These are phyloP conservation scores for Phylloporus scabripes DNA, from an alignment of 768 basidiomycete species.

Conservation along the genomic window DNA sequence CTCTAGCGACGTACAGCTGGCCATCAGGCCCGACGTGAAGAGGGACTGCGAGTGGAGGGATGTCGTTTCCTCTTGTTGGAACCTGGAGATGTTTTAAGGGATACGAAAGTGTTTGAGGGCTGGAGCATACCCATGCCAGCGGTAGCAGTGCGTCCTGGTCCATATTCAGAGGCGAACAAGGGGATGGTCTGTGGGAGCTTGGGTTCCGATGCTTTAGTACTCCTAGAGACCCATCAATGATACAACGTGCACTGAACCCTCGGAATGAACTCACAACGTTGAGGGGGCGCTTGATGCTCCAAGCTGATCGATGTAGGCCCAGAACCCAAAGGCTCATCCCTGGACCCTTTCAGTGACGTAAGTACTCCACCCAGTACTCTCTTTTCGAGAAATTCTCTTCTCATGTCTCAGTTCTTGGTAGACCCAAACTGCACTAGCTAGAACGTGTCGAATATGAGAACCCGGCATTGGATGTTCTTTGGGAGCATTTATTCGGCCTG, in stretches of 20 bases:
- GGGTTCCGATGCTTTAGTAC: not conserved
- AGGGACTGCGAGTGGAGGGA: slow-evolving; percentile 19
- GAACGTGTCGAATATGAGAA: not conserved
- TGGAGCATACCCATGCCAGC: slow-evolving; percentile 13
- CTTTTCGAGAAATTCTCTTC: no score
- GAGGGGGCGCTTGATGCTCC: no score
- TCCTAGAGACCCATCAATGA: not conserved
- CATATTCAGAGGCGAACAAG: slow-evolving; percentile 1
- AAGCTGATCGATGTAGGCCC: no score
- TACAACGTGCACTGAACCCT: not conserved
- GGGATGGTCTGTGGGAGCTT: not conserved
- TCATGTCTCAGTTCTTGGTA: no score
- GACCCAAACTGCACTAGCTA: not conserved
- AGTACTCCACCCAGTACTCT: no score
- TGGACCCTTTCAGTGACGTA: no score
- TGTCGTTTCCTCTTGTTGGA: slow-evolving; percentile 13
- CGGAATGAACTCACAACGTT: not conserved
- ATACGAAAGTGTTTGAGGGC: no score
- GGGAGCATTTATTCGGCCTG: not conserved
- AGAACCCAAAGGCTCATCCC: no score
- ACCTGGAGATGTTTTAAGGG: slow-evolving; percentile 1
- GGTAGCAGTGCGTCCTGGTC: slow-evolving; percentile 5
- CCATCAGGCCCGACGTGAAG: slow-evolving; percentile 1
- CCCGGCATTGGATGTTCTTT: not conserved
- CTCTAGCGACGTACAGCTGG: slow-evolving; percentile 18